A percentile compares a stretch with the other conserved stretches of the same genome.
Conservation (phyloP, 768 basidiomycete genomes). For the Leucogyrophana mollusca region DNA sequence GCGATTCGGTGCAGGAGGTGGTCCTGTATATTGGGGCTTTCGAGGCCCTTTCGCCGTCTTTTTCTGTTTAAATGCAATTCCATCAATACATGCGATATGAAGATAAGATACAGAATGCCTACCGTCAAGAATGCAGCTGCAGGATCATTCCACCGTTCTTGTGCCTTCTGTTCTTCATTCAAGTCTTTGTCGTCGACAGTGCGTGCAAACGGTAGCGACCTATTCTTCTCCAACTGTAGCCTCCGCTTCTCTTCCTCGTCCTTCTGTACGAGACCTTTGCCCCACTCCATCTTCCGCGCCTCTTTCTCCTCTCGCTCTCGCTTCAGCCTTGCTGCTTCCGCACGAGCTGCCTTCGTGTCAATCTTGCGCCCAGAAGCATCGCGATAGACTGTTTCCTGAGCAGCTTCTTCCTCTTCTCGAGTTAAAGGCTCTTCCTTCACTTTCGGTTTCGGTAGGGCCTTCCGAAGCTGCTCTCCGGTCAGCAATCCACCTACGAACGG, state of each 20-base stretch:
- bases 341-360: conserved; percentile 80
- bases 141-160: conserved; percentile 96
- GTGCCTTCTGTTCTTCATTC: conserved; percentile 80
- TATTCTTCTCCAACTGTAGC: conserved; percentile 67
- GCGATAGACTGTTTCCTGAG: conserved; percentile 92
- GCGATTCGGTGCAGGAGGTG: conserved; percentile 89
- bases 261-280: conserved; percentile 89
- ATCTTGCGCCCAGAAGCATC: conserved; percentile 87
- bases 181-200: conserved; percentile 80
- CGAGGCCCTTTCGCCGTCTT: conserved; percentile 71
- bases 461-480: conserved; percentile 72
- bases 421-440: conserved; percentile 37
- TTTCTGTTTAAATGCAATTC: conserved; percentile 48
- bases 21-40: conserved; percentile 83
- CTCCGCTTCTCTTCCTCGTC: conserved; percentile 71
- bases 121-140: conserved; percentile 93
- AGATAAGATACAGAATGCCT: conserved; percentile 19
- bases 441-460: conserved; percentile 47
- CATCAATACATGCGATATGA: background rate
- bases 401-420: conserved; percentile 49
- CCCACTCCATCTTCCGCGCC: conserved; percentile 95
- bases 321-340: conserved; percentile 80
- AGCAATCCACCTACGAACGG: conserved; percentile 76
- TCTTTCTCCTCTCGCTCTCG: conserved; percentile 84
- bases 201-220: conserved; percentile 66